Base-by-base conservation (phyloP, 2,329 filamentous ascomycete species). In the Aspergillus sp. region DNA sequence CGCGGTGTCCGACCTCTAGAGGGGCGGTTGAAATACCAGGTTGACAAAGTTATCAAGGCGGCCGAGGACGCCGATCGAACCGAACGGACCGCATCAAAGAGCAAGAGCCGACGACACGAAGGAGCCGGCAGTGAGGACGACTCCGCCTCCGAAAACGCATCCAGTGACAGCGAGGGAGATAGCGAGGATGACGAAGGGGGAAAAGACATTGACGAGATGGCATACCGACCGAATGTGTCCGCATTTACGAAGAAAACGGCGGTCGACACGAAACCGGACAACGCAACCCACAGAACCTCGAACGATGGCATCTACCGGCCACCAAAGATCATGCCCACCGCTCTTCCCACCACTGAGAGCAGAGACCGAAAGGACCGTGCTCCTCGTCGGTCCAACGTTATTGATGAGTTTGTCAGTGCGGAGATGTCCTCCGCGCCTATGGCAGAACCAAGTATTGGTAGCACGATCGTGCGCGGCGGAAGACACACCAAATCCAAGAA, bases 1-100 rank as follows among this genome's bases (percentile, higher is more conserved):
- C 91, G 91, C 68, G 95, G 94, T 59, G 89, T 96, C 3, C 85
- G 89, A 14, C 94, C 94, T 0, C 76, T 97, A 14, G 95, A 99
- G 73, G 87, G 88, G 60, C 89, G 92, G 63, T 75, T 99, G 56
- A 93, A 91, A 60, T 99, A 96, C 73, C 92, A 96, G 69, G 90
- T 99, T 64, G 93, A 97, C 72, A 94, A 95, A 67, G 91, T 96
- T 22, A 79, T 99, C 17, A 88, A 90, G 57, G 89, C 90, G 0
- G 91, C 91, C 33, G 89, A 95, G 55, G 66, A 74, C 54, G 62
- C 65, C 3, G 66, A 73, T 45, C 59, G 68, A 26, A 56, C 59
- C 10, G 64, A 70, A 52, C 58, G 65, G 14, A 54, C 62, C 11
- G 57, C 62, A 22, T 60, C 63, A 56, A 65, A 55, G 47, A 65